Evolutionary conservation across 345 rosid species (phyloP).

Genomic region (Aurinia saxatilis): DNA sequence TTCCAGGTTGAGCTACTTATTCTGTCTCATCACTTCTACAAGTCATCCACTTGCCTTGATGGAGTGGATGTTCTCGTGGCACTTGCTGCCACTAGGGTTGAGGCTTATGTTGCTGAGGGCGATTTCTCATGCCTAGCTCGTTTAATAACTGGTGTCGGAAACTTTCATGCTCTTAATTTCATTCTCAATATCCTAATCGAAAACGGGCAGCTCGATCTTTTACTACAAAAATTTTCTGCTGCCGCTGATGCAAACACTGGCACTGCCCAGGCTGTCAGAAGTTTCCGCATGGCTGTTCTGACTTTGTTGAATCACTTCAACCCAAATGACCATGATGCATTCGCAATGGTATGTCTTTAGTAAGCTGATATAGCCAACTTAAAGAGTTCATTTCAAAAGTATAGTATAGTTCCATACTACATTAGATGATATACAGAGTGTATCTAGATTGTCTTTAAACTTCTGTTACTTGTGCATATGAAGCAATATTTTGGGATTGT

Average conservation of each 20-base stretch:
- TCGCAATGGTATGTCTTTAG: slow-evolving; percentile 63
- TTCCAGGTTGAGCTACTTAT: slow-evolving; percentile 95
- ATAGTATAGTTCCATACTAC: neutral
- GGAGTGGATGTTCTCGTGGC: slow-evolving; percentile 99
- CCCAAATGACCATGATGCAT: slow-evolving; percentile 81
- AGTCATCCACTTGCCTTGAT: slow-evolving; percentile 96
- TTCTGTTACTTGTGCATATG: too few species aligned
- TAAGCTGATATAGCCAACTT: slow-evolving; percentile 4
- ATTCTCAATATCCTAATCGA: slow-evolving; percentile 93
- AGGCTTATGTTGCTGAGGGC: slow-evolving; percentile 89
- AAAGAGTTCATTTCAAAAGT: slow-evolving; percentile 9
- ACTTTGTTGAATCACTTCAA: slow-evolving; percentile 92
- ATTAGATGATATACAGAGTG: neutral
- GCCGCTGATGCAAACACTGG: slow-evolving; percentile 78
- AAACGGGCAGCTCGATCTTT: slow-evolving; percentile 89
- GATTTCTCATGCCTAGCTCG: slow-evolving; percentile 95
- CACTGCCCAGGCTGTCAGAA: slow-evolving; percentile 82
- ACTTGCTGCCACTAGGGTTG: slow-evolving; percentile 96
- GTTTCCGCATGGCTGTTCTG: slow-evolving; percentile 94
- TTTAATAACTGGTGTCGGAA: slow-evolving; percentile 89
- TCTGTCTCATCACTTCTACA: slow-evolving; percentile 94
- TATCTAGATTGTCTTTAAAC: neutral
- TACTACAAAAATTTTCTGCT: slow-evolving; percentile 87
- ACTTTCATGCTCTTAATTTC: slow-evolving; percentile 92
- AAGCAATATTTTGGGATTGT: too few species aligned